Evolutionary conservation across 2,329 filamentous ascomycete genomes (phyloP).

Genomic region (Colletotrichum somersetense): DNA sequence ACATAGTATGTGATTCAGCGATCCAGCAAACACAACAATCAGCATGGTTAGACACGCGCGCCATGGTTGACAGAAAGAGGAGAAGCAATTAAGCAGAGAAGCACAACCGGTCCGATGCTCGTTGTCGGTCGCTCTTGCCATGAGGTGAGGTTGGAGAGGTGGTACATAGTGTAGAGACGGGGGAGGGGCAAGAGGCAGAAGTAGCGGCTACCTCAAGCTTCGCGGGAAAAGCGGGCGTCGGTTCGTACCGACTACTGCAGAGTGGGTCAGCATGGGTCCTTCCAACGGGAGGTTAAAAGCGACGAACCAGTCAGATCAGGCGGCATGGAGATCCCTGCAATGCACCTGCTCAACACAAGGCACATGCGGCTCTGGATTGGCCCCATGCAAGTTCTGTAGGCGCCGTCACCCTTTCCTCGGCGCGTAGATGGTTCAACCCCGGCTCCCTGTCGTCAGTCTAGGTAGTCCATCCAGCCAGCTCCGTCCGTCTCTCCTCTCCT

Average conservation of each 20-base stretch:
- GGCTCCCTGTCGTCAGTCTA: slow-evolving; percentile 26
- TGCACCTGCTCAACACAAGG: slow-evolving; percentile 41
- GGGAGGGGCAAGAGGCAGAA: slow-evolving; percentile 20
- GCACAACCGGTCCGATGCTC: background rate
- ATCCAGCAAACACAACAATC: background rate
- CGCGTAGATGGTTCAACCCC: slow-evolving; percentile 43
- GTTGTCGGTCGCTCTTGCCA: slow-evolving; percentile 14
- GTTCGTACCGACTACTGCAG: slow-evolving; percentile 24
- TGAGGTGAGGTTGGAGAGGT: slow-evolving; percentile 40
- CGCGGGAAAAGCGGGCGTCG: slow-evolving; percentile 6
- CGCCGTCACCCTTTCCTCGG: slow-evolving; percentile 44
- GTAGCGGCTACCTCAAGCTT: slow-evolving; percentile 31
- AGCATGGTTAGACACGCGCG: background rate
- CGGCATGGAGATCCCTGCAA: slow-evolving; percentile 29
- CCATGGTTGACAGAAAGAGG: slow-evolving; percentile 20
- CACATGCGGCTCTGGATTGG: slow-evolving; percentile 44
- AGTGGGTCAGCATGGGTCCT: slow-evolving; percentile 17
- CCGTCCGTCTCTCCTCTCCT: slow-evolving; percentile 6
- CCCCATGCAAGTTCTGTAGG: slow-evolving; percentile 44
- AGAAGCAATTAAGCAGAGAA: slow-evolving; percentile 23
- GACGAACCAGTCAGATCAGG: slow-evolving; percentile 33
- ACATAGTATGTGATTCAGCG: slow-evolving; percentile 11
- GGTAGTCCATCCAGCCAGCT: background rate
- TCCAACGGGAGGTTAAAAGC: slow-evolving; percentile 39
- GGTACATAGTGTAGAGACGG: slow-evolving; percentile 25